Conservation (phyloP, 2,329 filamentous ascomycete genomes). For the Ampelomyces quisqualis region DNA sequence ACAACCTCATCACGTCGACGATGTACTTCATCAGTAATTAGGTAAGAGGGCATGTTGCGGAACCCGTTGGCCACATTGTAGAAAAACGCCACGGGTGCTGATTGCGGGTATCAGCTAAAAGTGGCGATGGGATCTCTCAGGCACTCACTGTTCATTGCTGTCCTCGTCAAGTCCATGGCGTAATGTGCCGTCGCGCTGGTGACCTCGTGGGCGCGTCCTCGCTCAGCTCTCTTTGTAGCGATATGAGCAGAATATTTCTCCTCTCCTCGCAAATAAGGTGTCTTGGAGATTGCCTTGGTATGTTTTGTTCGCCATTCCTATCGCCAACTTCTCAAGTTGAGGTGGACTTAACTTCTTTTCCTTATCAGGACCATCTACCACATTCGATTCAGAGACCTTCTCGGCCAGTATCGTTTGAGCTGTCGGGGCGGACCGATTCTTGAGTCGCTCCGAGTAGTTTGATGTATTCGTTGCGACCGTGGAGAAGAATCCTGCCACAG, state of each 20-base stretch:
- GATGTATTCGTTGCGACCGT: conserved; percentile 13
- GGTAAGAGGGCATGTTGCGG: conserved; percentile 20
- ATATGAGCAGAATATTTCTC: no score
- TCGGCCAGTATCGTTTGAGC: neutral
- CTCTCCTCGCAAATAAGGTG: conserved; percentile 10
- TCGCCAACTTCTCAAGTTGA: conserved; percentile 15
- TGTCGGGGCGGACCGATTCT: conserved; percentile 2
- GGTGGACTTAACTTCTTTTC: neutral
- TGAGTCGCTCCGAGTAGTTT: conserved; percentile 14
- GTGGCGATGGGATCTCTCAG: neutral
- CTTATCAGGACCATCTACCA: neutral
- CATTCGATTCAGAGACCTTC: no score
- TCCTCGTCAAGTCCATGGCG: conserved; percentile 13
- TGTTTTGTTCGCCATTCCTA: conserved; percentile 20
- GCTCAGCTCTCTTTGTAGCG: conserved; percentile 8
- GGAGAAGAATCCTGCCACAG: conserved; percentile 12
- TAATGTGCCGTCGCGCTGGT: conserved; percentile 17
- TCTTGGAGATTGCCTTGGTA: conserved; percentile 9
- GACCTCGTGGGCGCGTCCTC: conserved; percentile 16
- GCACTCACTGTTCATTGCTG: conserved; percentile 9
- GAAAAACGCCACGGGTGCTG: conserved; percentile 22
- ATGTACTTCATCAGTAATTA: conserved; percentile 15
- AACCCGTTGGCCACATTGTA: conserved; percentile 25
- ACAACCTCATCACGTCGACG: conserved; percentile 48
- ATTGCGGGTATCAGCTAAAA: neutral